Conservation (phyloP, 768 basidiomycete species). For the Rhodotorula sphaerocarpa region DNA sequence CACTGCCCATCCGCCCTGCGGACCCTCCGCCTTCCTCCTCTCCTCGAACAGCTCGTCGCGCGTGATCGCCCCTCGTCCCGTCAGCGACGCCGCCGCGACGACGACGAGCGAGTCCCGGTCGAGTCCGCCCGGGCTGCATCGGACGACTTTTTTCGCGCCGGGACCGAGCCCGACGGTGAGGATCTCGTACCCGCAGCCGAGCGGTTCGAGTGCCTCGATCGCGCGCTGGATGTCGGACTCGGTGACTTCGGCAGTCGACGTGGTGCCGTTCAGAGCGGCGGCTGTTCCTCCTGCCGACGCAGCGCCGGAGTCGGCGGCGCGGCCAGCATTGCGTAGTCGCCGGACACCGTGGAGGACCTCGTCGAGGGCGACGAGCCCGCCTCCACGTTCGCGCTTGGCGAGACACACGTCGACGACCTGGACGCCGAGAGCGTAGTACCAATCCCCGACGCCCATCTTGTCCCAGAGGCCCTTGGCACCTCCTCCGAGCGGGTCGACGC, state of each 20-base stretch:
- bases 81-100: conserved; percentile 51
- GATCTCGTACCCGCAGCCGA: conserved; percentile 85
- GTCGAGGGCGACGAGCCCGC: conserved; percentile 79
- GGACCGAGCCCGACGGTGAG: conserved; percentile 51
- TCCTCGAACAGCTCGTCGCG: conserved; percentile 26
- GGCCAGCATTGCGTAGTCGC: conserved; percentile 57
- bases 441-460: conserved; percentile 69
- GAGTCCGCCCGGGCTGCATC: conserved; percentile 80
- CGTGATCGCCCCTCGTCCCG: conserved; percentile 32
- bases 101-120: conserved; percentile 82
- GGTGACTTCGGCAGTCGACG: conserved; percentile 51
- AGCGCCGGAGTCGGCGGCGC: background rate
- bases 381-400: conserved; percentile 53
- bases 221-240: conserved; percentile 54
- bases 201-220: conserved; percentile 71
- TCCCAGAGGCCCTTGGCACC: conserved; percentile 67
- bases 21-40: conserved; percentile 48
- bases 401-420: conserved; percentile 49
- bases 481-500: conserved; percentile 72
- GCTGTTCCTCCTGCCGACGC: background rate
- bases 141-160: conserved; percentile 67
- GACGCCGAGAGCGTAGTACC: conserved; percentile 91
- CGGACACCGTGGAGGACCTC: conserved; percentile 73
- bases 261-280: background rate
- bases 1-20: conserved; percentile 63